These are phyloP conservation scores for Aureoboletus auriporus DNA, from an alignment of 768 basidiomycete genomes.

Conservation along the genomic window DNA sequence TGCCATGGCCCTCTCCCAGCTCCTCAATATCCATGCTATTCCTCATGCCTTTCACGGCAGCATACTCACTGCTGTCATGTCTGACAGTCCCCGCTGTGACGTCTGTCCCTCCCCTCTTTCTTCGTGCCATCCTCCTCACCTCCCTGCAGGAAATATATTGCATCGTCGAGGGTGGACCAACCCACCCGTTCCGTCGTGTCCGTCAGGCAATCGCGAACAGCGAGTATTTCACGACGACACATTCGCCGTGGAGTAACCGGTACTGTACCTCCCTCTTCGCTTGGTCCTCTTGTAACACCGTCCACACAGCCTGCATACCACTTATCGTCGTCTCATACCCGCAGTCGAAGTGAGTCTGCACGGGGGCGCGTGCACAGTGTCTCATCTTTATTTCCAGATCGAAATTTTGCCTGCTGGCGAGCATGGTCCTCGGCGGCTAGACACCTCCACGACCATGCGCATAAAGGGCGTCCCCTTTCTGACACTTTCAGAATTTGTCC, in stretches of 20 bases:
- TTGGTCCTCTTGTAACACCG: conserved; percentile 6
- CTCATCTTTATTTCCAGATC: conserved; percentile 44
- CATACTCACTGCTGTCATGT: conserved; percentile 64
- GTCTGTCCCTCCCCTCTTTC: conserved; percentile 37
- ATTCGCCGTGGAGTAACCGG: conserved; percentile 88
- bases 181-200: conserved; percentile 75
- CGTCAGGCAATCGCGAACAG: conserved; percentile 68
- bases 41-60: conserved; percentile 83
- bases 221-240: conserved; percentile 60
- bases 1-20: conserved; percentile 65
- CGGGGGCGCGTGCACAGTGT: not conserved
- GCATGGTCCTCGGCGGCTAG: conserved; percentile 71
- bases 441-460: conserved; percentile 61
- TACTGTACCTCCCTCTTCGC: conserved; percentile 26
- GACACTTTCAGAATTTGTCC: conserved; percentile 79
- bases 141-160: conserved; percentile 73
- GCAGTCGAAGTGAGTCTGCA: conserved; percentile 57
- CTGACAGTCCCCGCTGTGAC: conserved; percentile 60
- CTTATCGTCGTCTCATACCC: conserved; percentile 73
- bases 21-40: conserved; percentile 53
- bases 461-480: conserved; percentile 75
- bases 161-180: conserved; percentile 72
- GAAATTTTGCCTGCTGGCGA: conserved; percentile 82
- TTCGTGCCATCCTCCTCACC: conserved; percentile 6
- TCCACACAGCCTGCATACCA: conserved; percentile 59